A percentile compares a stretch with the other conserved stretches of the same genome.
Evolutionary conservation across 352 stramenopile species (phyloP).

Genomic region (Pythium aphanidermatum): DNA sequence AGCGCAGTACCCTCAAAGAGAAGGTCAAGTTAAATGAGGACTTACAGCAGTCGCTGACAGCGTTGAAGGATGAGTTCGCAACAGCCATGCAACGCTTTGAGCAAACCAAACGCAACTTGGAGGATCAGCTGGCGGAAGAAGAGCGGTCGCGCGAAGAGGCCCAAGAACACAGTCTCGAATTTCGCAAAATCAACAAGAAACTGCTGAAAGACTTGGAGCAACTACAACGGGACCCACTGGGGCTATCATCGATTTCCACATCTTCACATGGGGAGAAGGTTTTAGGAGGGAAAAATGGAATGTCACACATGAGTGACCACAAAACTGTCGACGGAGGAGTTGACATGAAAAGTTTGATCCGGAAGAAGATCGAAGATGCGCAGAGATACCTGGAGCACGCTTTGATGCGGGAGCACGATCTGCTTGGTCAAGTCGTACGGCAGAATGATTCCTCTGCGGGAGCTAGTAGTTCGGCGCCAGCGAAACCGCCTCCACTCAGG

Average conservation of each 20-base stretch:
- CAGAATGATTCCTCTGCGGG: constrained; percentile 6
- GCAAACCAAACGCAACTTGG: constrained; percentile 65
- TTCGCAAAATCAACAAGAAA: constrained; percentile 69
- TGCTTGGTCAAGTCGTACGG: constrained; percentile 29
- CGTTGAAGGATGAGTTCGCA: constrained; percentile 57
- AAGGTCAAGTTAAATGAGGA: constrained; percentile 44
- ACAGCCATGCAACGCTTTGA: constrained; percentile 50
- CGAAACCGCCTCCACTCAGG: constrained; percentile 24
- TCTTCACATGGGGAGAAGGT: too few relatives aligned
- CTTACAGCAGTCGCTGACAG: constrained; percentile 49
- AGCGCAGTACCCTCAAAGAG: constrained; percentile 36
- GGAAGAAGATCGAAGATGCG: constrained; percentile 40
- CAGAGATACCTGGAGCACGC: constrained; percentile 45
- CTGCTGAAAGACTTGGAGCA: constrained; percentile 53
- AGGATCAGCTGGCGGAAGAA: constrained; percentile 75
- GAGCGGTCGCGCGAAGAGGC: constrained; percentile 60
- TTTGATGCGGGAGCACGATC: constrained; percentile 68
- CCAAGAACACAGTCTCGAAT: constrained; percentile 70
- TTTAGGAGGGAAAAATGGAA: too few relatives aligned
- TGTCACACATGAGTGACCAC: too few relatives aligned
- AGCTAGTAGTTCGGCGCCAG: not conserved
- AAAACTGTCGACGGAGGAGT: too few relatives aligned
- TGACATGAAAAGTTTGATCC: constrained; percentile 36
- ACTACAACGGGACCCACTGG: constrained; percentile 26
- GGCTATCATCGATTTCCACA: not conserved